Percentiles rank a stretch among this genome's conserved stretches.
Conservation (phyloP, 257 asterid genomes). For the Thymus quinquecostatus region DNA sequence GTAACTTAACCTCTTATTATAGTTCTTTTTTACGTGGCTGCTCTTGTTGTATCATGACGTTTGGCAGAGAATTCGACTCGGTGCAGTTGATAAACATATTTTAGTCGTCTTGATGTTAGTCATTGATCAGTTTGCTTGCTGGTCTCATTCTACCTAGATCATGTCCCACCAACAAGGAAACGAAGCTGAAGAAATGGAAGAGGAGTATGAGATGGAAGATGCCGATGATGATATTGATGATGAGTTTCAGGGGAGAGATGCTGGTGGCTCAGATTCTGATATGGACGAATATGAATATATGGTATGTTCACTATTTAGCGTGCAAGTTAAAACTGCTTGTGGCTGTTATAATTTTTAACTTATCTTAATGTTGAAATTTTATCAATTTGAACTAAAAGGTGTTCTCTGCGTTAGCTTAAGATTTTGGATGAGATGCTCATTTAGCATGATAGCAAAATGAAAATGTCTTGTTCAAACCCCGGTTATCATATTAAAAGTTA, state of each 20-base stretch:
- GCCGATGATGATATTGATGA: conserved; percentile 71
- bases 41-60: background rate
- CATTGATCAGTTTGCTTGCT: conserved; percentile 12
- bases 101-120: background rate
- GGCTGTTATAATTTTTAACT: conserved; percentile 1
- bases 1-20: background rate
- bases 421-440: background rate
- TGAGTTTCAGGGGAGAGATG: conserved; percentile 59
- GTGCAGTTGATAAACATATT: background rate
- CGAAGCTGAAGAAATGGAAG: conserved; percentile 77
- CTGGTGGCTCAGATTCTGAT: conserved; percentile 80
- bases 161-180: conserved; percentile 67
- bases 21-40: conserved; percentile 9
- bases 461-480: background rate
- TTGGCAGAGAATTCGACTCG: background rate
- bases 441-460: background rate
- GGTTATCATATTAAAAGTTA: background rate
- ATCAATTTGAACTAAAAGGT: background rate
- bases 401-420: background rate
- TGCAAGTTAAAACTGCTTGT: conserved; percentile 1
- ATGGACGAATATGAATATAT: conserved; percentile 70
- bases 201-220: conserved; percentile 84
- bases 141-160: conserved; percentile 45
- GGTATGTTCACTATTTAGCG: conserved; percentile 48
- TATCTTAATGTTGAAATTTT: background rate